phyloP scores from a whole-genome alignment of 306 rosid genomes.

The Quercus berberidifolia region DNA sequence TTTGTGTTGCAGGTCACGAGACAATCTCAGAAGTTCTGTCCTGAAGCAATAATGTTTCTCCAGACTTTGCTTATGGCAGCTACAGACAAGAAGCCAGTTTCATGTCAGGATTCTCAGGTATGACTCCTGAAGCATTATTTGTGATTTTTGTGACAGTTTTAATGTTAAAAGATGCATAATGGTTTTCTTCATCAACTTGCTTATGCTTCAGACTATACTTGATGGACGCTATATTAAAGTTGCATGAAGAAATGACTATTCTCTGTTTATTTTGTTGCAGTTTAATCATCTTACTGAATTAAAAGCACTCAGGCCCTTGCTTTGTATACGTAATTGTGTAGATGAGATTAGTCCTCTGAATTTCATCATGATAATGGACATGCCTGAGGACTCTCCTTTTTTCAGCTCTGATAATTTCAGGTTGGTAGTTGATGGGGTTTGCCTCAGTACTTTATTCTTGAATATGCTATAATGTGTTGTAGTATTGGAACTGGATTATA shows the following conservation, averaged over 20 bases:
- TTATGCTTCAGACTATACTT: constrained; percentile 3
- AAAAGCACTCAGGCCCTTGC: constrained; percentile 49
- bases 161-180: not conserved
- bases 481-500: not conserved
- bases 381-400: constrained; percentile 59
- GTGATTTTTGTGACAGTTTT: constrained; percentile 1
- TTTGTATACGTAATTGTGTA: constrained; percentile 37
- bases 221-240: constrained; percentile 8
- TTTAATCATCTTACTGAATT: constrained; percentile 58
- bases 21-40: constrained; percentile 80
- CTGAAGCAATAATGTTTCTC: constrained; percentile 74
- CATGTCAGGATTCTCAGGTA: constrained; percentile 63
- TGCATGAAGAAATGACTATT: constrained; percentile 11
- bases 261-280: constrained; percentile 36
- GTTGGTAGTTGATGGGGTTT: constrained; percentile 31
- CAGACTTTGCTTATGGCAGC: constrained; percentile 52
- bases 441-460: not conserved
- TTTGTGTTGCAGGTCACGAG: constrained; percentile 53
- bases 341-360: constrained; percentile 54
- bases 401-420: constrained; percentile 62
- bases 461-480: not conserved
- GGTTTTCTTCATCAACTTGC: constrained; percentile 1
- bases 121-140: constrained; percentile 12
- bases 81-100: constrained; percentile 35
- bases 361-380: constrained; percentile 54